phyloP scores from a whole-genome alignment of 2,329 filamentous ascomycete species.

The Mollisia scopiformis region DNA sequence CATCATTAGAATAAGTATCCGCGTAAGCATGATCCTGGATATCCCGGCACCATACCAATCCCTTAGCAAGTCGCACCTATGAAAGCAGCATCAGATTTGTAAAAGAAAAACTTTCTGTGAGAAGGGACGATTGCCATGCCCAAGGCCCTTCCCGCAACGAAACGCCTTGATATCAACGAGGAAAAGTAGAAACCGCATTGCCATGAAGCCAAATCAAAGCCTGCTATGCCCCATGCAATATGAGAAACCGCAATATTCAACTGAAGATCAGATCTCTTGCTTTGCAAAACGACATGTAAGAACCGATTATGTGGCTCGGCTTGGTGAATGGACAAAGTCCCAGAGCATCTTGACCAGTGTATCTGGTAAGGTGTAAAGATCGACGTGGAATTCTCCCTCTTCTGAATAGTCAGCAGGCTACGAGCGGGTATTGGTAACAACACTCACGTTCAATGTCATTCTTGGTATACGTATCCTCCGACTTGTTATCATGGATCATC shows the following conservation, averaged over 20 bases:
- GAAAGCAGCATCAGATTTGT: background rate
- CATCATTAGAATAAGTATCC: conserved; percentile 1
- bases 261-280: background rate
- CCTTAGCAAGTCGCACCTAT: background rate
- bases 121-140: conserved; percentile 1
- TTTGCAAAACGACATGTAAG: background rate
- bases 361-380: conserved; percentile 96
- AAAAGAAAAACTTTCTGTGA: background rate
- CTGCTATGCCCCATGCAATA: conserved; percentile 10
- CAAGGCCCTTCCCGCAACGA: background rate
- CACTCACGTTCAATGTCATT: conserved; percentile 92
- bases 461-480: conserved; percentile 90
- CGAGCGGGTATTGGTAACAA: background rate
- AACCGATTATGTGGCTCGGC: background rate
- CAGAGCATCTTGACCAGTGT: conserved; percentile 88
- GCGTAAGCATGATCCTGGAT: background rate
- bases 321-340: conserved; percentile 68
- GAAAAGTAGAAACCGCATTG: conserved; percentile 4
- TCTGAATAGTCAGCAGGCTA: conserved; percentile 10
- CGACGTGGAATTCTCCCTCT: conserved; percentile 98
- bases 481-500: conserved; percentile 97
- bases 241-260: background rate
- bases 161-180: conserved; percentile 12
- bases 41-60: background rate
- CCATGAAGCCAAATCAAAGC: conserved; percentile 5